Percentiles rank a stretch among this genome's conserved stretches.
These are phyloP conservation scores for Moesziomyces sp. DNA, from an alignment of 1,284 basidiomycete species.

Conservation along the genomic window DNA sequence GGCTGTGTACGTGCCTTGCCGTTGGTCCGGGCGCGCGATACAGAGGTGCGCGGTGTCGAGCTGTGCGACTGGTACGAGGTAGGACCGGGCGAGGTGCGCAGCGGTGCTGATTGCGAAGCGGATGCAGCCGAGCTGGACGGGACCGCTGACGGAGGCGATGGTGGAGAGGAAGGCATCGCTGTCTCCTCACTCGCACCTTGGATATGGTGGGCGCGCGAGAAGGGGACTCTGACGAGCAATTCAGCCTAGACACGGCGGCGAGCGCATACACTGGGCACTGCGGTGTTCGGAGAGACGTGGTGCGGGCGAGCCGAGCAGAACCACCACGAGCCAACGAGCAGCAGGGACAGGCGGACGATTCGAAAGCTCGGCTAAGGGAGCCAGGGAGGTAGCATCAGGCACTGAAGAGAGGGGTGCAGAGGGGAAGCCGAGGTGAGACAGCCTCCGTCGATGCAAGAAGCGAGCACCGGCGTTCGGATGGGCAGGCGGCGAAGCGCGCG, in stretches of 20 bases:
- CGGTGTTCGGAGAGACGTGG: too few species aligned
- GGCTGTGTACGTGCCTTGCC: conserved; percentile 16
- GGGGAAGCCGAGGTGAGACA: background rate
- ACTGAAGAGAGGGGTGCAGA: background rate
- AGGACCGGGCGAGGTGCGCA: conserved; percentile 26
- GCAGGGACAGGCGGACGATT: background rate
- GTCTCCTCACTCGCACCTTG: background rate
- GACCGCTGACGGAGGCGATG: conserved; percentile 1
- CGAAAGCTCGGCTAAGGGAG: conserved; percentile 18
- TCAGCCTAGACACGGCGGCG: background rate
- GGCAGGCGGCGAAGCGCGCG: too few species aligned
- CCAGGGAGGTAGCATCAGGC: background rate
- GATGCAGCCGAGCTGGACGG: conserved; percentile 2
- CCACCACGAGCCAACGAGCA: too few species aligned
- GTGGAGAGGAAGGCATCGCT: conserved; percentile 23
- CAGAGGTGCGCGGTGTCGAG: conserved; percentile 30
- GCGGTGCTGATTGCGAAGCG: conserved; percentile 9
- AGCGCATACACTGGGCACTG: too few species aligned
- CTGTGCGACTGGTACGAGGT: conserved; percentile 36
- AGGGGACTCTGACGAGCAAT: background rate
- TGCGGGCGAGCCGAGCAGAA: too few species aligned
- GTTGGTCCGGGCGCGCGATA: conserved; percentile 16
- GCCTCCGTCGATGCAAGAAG: background rate
- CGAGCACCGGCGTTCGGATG: too few species aligned
- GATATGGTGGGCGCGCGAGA: conserved; percentile 8